Conservation (phyloP, 2,329 filamentous ascomycete species). For the Phaeosphaeria sp. region DNA sequence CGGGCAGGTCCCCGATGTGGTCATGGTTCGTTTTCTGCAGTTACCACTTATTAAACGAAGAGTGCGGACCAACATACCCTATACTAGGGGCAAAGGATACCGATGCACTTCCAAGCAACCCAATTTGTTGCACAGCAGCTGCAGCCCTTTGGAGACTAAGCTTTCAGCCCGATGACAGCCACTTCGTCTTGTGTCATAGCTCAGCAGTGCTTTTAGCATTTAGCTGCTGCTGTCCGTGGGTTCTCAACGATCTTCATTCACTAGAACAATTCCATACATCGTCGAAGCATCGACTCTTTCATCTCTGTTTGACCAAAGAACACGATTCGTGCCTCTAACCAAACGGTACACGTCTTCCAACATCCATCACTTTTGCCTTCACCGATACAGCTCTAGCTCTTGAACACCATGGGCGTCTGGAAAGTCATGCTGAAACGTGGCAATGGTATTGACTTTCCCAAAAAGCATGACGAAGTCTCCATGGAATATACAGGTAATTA, state of each 20-base stretch:
- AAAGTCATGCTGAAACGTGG: conserved; percentile 71
- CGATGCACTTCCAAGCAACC: conserved; percentile 32
- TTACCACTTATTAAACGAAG: conserved; percentile 24
- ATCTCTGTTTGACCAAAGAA: background rate
- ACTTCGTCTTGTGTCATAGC: conserved; percentile 34
- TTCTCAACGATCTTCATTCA: background rate
- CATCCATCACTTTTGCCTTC: background rate
- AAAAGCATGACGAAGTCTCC: conserved; percentile 73
- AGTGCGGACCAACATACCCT: conserved; percentile 32
- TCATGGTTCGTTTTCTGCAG: conserved; percentile 30
- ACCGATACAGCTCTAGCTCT: background rate
- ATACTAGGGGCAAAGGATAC: conserved; percentile 36
- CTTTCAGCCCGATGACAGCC: conserved; percentile 27
- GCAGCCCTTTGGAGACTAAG: conserved; percentile 24
- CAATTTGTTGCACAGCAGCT: conserved; percentile 37
- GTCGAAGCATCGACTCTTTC: background rate
- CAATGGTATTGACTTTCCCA: conserved; percentile 65
- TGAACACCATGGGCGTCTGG: conserved; percentile 62
- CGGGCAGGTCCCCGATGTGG: conserved; percentile 30
- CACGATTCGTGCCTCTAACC: background rate
- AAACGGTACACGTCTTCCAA: background rate
- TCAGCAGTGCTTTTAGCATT: conserved; percentile 20
- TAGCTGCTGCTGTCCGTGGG: conserved; percentile 26
- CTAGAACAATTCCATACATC: background rate
- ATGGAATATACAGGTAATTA: conserved; percentile 81